These are phyloP conservation scores for Circinella minor DNA, from an alignment of 371 early-diverging fungal species.

Conservation along the genomic window DNA sequence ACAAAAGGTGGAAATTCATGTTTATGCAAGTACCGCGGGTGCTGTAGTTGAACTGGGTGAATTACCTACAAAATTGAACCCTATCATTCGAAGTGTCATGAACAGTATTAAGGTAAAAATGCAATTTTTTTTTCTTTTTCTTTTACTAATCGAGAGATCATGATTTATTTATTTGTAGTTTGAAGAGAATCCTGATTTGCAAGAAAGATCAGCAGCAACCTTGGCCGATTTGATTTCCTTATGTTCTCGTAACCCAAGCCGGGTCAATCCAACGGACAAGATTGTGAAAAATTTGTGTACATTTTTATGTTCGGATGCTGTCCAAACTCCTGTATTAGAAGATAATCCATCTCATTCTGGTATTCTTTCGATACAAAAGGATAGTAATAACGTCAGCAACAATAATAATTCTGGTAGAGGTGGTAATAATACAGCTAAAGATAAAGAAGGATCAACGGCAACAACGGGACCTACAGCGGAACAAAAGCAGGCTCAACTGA, in stretches of 20 bases:
- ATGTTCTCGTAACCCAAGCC: slow-evolving; percentile 49
- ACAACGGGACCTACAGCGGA: slow-evolving; percentile 46
- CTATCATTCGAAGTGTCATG: slow-evolving; percentile 89
- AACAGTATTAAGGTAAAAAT: slow-evolving; percentile 72
- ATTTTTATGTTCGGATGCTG: slow-evolving; percentile 85
- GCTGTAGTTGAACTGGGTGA: slow-evolving; percentile 82
- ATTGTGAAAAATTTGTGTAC: slow-evolving; percentile 86
- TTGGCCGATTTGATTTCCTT: slow-evolving; percentile 60
- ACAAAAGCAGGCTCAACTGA: slow-evolving; percentile 59
- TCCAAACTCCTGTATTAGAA: slow-evolving; percentile 69
- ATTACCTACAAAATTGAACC: slow-evolving; percentile 85
- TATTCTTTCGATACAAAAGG: slow-evolving; percentile 69
- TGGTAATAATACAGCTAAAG: slow-evolving; percentile 27
- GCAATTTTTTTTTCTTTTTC: neutral
- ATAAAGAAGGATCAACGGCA: slow-evolving; percentile 19
- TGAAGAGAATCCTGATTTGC: slow-evolving; percentile 77
- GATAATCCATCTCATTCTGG: slow-evolving; percentile 61
- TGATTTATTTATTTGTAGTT: slow-evolving; percentile 24
- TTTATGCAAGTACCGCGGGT: slow-evolving; percentile 79
- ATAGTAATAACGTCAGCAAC: slow-evolving; percentile 29
- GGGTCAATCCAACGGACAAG: slow-evolving; percentile 78
- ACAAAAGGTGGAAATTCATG: slow-evolving; percentile 72
- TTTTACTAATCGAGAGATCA: too few species aligned
- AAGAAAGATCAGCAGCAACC: slow-evolving; percentile 64
- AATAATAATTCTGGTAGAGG: neutral